Base-by-base conservation (phyloP, 2,329 filamentous ascomycete genomes). In the Berkeleyomyces basicola region DNA sequence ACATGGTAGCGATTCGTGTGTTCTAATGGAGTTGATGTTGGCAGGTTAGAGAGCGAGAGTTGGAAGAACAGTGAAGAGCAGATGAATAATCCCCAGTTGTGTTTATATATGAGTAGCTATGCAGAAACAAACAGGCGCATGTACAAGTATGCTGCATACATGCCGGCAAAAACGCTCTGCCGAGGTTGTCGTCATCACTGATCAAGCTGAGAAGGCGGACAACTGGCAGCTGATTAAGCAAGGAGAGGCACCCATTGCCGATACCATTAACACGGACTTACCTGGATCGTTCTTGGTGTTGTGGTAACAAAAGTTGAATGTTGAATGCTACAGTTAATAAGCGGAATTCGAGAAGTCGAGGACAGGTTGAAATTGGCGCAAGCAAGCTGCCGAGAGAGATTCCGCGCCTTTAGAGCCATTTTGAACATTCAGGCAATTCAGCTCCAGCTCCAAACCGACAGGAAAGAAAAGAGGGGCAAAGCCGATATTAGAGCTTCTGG, bases 1-100 rank as follows among this genome's bases (percentile, higher is more conserved):
- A 84, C 83, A 85, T 85, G 33, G 55, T 23, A 33, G 61, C 16
- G 43, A 49, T 61, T 71, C 77, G 71, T 31, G 57, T 59, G 23
- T 59, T 36, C 57, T 59, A n/a, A 46, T 9, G 36, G 67, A 6
- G 36, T 44, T 14, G 31, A 33, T n/a, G 16, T 46, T 36, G 36
- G 33, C 39, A 16, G 36, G 36, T 39, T n/a, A 39, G n/a, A 16
- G 46, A 16, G 46, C 7, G 7, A 4, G 33, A n/a, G 6, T 7
- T 23, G 11, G 16, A 16, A 7, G 7, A 7, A 31, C 33, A 11
- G 7, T 55, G 33, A n/a, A 7, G 14, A n/a, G 36, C 36, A 14
- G 7, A 11, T 9, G 6, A 55, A 9, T 7, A n/a, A 9, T 36
- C 7, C 33, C 39, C 10, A 16, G n/a, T 55, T 37, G 23, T 23